phyloP scores from a whole-genome alignment of 148 eudicot species.

The Camellia sinensis region DNA sequence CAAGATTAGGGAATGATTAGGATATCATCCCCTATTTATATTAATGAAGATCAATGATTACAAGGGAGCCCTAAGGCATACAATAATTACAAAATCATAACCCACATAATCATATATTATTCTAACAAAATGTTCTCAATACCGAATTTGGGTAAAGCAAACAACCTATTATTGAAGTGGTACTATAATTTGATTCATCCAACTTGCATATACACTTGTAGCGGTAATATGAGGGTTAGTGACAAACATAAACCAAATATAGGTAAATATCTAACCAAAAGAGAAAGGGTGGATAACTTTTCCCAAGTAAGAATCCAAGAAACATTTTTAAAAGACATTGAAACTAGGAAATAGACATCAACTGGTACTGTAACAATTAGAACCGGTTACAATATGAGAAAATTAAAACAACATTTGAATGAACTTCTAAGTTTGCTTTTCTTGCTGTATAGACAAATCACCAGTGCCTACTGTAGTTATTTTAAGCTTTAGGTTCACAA shows the following conservation, averaged over 20 bases:
- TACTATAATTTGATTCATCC: background rate
- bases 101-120: too few species aligned
- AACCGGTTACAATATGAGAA: background rate
- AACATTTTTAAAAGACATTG: background rate
- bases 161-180: background rate
- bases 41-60: too few species aligned
- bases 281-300: background rate
- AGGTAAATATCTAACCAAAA: background rate
- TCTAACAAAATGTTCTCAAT: background rate
- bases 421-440: background rate
- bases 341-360: background rate
- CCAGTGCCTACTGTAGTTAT: background rate
- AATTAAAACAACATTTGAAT: slow-evolving; percentile 4
- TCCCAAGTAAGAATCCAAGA: background rate
- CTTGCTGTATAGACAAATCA: background rate
- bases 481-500: background rate
- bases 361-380: background rate
- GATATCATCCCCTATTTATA: too few species aligned
- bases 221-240: too few species aligned
- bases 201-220: background rate
- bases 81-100: too few species aligned
- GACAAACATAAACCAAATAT: background rate
- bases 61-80: too few species aligned
- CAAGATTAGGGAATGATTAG: too few species aligned
- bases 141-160: background rate